Evolutionary conservation across 805 yeast species (phyloP).

Genomic region (Ogataea thermomethanolica): DNA sequence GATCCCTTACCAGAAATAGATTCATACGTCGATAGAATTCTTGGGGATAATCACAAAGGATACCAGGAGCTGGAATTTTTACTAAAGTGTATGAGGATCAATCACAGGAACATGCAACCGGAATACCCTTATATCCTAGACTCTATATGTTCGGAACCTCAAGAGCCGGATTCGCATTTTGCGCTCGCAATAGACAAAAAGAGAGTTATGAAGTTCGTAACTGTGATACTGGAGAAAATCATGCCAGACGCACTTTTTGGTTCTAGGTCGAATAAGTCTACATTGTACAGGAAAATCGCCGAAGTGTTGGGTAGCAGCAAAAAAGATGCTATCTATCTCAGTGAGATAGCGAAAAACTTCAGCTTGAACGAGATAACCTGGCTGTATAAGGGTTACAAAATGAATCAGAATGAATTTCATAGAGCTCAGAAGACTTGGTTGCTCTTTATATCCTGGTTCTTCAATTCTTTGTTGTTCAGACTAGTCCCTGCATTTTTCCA

Average conservation of each 20-base stretch:
- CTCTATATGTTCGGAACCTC: conserved; percentile 29
- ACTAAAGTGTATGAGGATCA: conserved; percentile 26
- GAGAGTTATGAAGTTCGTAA: conserved; percentile 41
- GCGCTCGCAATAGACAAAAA: conserved; percentile 31
- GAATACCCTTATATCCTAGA: conserved; percentile 38
- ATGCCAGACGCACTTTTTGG: conserved; percentile 57
- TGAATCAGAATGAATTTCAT: conserved; percentile 42
- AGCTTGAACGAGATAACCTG: conserved; percentile 48
- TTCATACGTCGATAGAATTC: conserved; percentile 10
- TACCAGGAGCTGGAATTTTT: conserved; percentile 20
- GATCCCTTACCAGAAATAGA: conserved; percentile 26
- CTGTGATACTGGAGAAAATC: conserved; percentile 42
- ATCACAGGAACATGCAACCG: conserved; percentile 31
- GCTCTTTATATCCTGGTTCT: conserved; percentile 57
- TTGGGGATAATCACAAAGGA: conserved; percentile 16
- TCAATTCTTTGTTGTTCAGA: conserved; percentile 41
- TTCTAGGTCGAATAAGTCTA: conserved; percentile 41
- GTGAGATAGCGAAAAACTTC: conserved; percentile 35
- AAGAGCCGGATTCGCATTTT: conserved; percentile 24
- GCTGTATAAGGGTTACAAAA: conserved; percentile 39
- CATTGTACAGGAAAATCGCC: conserved; percentile 37
- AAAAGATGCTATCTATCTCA: conserved; percentile 35
- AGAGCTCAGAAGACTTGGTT: conserved; percentile 37
- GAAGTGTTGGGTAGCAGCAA: conserved; percentile 36
- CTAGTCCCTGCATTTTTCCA: conserved; percentile 58